Conservation (phyloP, 345 rosid genomes). For the Conringia planisiliqua region DNA sequence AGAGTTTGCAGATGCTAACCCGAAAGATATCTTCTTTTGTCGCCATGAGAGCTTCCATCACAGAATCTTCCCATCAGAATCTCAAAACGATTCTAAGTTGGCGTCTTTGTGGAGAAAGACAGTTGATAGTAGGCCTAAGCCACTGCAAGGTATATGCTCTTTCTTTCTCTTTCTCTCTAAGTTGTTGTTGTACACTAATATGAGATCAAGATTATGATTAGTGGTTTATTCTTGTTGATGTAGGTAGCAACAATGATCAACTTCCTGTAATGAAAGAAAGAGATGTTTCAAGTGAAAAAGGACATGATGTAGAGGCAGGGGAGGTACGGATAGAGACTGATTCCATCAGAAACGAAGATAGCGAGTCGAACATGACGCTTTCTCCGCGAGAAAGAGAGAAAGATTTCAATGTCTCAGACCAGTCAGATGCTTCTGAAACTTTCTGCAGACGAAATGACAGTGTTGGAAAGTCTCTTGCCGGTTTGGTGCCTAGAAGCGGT, state of each 20-base stretch:
- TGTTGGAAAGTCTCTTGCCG: constrained; percentile 26
- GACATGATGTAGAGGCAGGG: constrained; percentile 31
- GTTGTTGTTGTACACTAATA: neutral
- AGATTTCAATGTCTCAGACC: constrained; percentile 16
- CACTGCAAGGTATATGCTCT: constrained; percentile 21
- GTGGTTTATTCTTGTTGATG: constrained; percentile 32
- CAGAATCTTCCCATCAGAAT: constrained; percentile 29
- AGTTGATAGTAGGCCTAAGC: constrained; percentile 17
- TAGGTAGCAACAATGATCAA: constrained; percentile 39
- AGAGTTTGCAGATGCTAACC: constrained; percentile 52
- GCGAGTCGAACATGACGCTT: constrained; percentile 32
- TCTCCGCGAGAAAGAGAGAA: constrained; percentile 36
- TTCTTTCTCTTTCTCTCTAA: neutral
- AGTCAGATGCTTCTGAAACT: constrained; percentile 18
- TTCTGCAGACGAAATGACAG: constrained; percentile 26
- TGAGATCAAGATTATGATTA: neutral
- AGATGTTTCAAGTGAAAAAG: constrained; percentile 1
- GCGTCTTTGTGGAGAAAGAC: constrained; percentile 10
- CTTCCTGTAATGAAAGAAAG: constrained; percentile 17
- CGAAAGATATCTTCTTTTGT: constrained; percentile 53
- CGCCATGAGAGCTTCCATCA: constrained; percentile 75
- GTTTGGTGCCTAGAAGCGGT: constrained; percentile 41
- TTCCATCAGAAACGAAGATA: constrained; percentile 34
- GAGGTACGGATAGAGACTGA: constrained; percentile 37
- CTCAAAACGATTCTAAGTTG: constrained; percentile 31